These are phyloP conservation scores for Globisporangium polare DNA, from an alignment of 352 stramenopile genomes.

Conservation along the genomic window DNA sequence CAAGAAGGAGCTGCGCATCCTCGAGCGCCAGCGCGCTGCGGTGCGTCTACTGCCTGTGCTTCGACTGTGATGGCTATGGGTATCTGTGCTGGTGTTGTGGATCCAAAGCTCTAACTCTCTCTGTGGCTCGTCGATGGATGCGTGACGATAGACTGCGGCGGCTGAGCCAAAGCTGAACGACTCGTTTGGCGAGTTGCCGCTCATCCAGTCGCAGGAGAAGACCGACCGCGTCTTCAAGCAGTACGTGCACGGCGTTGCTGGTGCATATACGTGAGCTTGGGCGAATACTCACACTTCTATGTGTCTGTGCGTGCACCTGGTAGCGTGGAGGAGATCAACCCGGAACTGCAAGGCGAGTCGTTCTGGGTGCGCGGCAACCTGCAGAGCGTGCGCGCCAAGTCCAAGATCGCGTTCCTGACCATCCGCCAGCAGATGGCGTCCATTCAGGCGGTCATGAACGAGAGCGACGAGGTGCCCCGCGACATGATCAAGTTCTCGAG, in stretches of 20 bases:
- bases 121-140: not conserved
- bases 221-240: constrained; percentile 67
- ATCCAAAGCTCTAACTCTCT: constrained; percentile 12
- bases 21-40: constrained; percentile 80
- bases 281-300: not conserved
- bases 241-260: constrained; percentile 28
- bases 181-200: constrained; percentile 84
- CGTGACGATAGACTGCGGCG: constrained; percentile 32
- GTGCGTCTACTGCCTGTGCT: constrained; percentile 23
- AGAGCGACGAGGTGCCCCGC: constrained; percentile 88
- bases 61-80: not conserved
- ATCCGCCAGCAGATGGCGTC: constrained; percentile 95
- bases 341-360: constrained; percentile 78
- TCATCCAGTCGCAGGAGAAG: constrained; percentile 89
- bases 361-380: constrained; percentile 95
- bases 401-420: constrained; percentile 96
- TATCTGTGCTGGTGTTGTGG: not conserved
- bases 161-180: constrained; percentile 72
- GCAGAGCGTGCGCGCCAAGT: constrained; percentile 92
- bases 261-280: not conserved
- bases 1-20: constrained; percentile 89
- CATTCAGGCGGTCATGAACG: constrained; percentile 91
- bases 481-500: constrained; percentile 98
- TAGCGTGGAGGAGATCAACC: constrained; percentile 65
- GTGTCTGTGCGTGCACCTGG: not conserved